Conservation (phyloP, 257 asterid genomes). For the Lycium barbarum region DNA sequence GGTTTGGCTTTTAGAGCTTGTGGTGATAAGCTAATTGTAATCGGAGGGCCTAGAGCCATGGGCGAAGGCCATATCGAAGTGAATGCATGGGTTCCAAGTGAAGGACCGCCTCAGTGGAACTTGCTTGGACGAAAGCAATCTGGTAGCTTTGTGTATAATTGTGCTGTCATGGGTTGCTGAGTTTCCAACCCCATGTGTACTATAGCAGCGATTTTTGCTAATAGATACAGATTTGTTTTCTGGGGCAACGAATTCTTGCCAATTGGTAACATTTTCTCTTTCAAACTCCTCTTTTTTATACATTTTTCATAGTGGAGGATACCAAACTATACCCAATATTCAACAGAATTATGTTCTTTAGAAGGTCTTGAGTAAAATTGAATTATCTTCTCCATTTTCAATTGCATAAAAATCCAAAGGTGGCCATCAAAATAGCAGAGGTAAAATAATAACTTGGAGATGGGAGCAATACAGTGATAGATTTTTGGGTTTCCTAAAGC, state of each 20-base stretch:
- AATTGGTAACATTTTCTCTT: constrained; percentile 63
- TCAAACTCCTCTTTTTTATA: constrained; percentile 27
- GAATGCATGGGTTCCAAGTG: constrained; percentile 60
- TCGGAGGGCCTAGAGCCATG: constrained; percentile 75
- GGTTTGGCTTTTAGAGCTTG: constrained; percentile 66
- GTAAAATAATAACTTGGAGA: constrained; percentile 53
- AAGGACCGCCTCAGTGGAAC: constrained; percentile 60
- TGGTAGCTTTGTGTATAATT: constrained; percentile 91
- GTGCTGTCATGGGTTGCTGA: constrained; percentile 99
- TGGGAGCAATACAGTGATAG: constrained; percentile 49
- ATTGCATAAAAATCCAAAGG: constrained; percentile 47
- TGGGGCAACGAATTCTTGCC: constrained; percentile 61
- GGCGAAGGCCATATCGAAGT: constrained; percentile 63
- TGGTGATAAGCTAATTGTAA: constrained; percentile 66
- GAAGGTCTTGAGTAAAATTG: constrained; percentile 54
- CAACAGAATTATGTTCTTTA: constrained; percentile 52
- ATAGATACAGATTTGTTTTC: constrained; percentile 50
- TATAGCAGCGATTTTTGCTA: constrained; percentile 38
- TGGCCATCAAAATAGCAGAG: constrained; percentile 46
- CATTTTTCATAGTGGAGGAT: constrained; percentile 45
- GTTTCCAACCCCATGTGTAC: constrained; percentile 36
- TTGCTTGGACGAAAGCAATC: constrained; percentile 82
- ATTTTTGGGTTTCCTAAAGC: constrained; percentile 43
- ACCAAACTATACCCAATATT: constrained; percentile 63
- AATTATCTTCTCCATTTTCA: constrained; percentile 39